phyloP scores from a whole-genome alignment of 2,329 filamentous ascomycete species.

The Phaeoacremonium minimum region DNA sequence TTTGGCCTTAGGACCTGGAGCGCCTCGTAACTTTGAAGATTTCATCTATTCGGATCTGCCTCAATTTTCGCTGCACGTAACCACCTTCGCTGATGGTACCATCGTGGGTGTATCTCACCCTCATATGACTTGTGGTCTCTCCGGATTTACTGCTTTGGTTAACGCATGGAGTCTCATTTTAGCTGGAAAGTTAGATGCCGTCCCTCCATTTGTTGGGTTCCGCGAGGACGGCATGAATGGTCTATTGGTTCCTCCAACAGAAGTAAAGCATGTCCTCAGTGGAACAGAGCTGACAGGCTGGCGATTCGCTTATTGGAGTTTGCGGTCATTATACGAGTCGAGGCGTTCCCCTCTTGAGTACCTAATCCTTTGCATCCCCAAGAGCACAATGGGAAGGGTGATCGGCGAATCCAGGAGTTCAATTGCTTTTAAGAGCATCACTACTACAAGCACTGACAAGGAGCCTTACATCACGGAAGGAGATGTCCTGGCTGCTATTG shows the following conservation, averaged over 20 bases:
- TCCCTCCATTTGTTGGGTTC: conserved; percentile 20
- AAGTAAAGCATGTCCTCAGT: neutral
- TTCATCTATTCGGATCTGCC: conserved; percentile 31
- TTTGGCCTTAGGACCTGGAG: no score
- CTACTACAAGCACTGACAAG: no score
- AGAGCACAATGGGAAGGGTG: no score
- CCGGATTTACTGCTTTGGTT: conserved; percentile 30
- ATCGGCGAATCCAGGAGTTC: no score
- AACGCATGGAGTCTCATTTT: conserved; percentile 34
- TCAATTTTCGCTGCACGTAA: conserved; percentile 35
- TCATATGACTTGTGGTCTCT: conserved; percentile 36
- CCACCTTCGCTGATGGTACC: conserved; percentile 37
- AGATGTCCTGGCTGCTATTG: no score
- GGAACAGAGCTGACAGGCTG: neutral
- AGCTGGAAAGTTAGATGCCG: conserved; percentile 25
- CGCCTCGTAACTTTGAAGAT: conserved; percentile 20
- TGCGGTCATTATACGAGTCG: neutral
- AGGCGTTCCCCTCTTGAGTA: neutral
- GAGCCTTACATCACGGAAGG: no score
- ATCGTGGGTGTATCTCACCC: conserved; percentile 34
- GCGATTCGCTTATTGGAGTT: neutral
- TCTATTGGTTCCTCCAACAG: no score
- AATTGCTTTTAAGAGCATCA: no score
- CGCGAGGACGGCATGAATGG: conserved; percentile 24
- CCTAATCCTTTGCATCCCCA: neutral